phyloP scores from a whole-genome alignment of 768 basidiomycete species.

The Tricholoma matsutake region DNA sequence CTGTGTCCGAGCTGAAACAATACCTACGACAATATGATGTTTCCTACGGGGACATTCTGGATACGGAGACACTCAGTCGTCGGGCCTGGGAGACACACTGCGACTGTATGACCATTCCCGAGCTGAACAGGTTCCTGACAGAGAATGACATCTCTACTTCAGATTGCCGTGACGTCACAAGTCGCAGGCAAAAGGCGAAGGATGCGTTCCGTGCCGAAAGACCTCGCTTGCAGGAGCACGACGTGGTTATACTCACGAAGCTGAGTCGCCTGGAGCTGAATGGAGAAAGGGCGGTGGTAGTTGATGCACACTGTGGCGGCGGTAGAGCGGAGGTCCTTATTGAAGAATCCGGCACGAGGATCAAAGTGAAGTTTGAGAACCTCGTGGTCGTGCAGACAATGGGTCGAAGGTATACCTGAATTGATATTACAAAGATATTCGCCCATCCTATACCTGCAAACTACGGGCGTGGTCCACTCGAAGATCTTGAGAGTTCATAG shows the following conservation, averaged over 20 bases:
- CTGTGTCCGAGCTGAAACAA: neutral
- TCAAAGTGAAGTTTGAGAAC: neutral
- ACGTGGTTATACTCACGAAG: neutral
- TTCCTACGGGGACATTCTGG: neutral
- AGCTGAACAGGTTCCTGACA: neutral
- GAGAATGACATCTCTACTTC: neutral
- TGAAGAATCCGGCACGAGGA: neutral
- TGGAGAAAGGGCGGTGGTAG: neutral
- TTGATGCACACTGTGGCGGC: neutral
- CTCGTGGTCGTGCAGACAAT: neutral
- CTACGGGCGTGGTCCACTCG: too few species aligned
- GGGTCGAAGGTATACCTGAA: neutral
- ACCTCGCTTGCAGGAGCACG: neutral
- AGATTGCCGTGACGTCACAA: neutral
- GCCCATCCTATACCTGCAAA: too few species aligned
- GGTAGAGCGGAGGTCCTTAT: neutral
- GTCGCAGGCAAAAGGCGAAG: conserved; percentile 1
- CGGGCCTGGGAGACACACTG: neutral
- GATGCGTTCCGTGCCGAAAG: neutral
- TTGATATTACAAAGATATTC: neutral
- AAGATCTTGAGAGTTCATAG: too few species aligned
- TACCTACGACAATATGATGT: neutral
- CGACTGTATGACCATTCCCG: neutral
- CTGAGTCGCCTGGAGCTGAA: neutral
- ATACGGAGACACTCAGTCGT: neutral